Evolutionary conservation across 257 asterid genomes (phyloP).

Genomic region (Jacaranda copaia): DNA sequence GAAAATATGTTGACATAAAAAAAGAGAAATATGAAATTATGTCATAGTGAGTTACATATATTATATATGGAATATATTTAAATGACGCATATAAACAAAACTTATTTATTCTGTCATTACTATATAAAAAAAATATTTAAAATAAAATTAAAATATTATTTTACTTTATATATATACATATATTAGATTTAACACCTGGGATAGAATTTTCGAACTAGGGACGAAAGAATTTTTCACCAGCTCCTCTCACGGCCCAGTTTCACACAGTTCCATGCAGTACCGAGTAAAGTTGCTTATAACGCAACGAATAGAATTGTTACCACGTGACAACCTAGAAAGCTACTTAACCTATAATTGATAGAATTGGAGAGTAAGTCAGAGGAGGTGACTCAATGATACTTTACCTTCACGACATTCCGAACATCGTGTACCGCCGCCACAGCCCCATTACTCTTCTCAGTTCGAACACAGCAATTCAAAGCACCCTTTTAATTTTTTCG

Average conservation of each 20-base stretch:
- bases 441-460: conserved; percentile 4
- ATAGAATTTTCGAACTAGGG: background rate
- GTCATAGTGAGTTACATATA: too few species aligned
- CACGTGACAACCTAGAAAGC: background rate
- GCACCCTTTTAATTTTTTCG: background rate
- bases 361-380: background rate
- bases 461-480: conserved; percentile 28
- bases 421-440: background rate
- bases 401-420: background rate
- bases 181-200: background rate
- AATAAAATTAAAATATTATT: too few species aligned
- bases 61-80: too few species aligned
- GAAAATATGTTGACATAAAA: too few species aligned
- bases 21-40: too few species aligned
- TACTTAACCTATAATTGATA: background rate
- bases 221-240: background rate
- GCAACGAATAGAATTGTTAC: background rate
- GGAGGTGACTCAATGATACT: background rate
- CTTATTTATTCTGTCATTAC: too few species aligned
- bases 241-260: background rate
- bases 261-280: conserved; percentile 2
- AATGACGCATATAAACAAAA: too few species aligned
- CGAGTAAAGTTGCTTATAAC: background rate
- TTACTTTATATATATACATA: too few species aligned
- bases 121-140: too few species aligned